Evolutionary conservation across 83 land plant genomes (phyloP).

Genomic region (Picea abies): DNA sequence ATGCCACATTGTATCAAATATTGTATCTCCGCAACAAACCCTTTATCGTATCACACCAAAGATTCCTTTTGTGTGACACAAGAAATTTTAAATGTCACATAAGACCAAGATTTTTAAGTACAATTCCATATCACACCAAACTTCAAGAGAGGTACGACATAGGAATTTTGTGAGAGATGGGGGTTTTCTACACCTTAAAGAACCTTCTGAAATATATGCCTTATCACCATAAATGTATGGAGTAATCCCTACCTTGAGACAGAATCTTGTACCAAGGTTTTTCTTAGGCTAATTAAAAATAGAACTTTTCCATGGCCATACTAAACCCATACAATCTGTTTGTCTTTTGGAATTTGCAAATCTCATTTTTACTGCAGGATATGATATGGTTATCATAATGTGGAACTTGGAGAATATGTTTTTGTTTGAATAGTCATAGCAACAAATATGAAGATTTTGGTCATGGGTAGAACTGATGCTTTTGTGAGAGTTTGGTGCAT

Average conservation of each 20-base stretch:
- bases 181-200: conserved; percentile 55
- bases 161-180: conserved; percentile 93
- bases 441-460: conserved; percentile 74
- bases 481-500: conserved; percentile 79
- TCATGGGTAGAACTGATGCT: conserved; percentile 84
- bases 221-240: conserved; percentile 58
- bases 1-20: too few relatives aligned
- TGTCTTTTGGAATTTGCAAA: conserved; percentile 75
- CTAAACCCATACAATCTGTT: conserved; percentile 79
- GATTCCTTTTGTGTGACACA: too few relatives aligned
- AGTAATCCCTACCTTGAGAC: conserved; percentile 84
- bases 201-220: conserved; percentile 12
- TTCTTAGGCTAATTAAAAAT: conserved; percentile 68
- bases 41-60: too few relatives aligned
- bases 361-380: conserved; percentile 17
- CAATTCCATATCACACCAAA: too few relatives aligned
- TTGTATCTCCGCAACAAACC: too few relatives aligned
- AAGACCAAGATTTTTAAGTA: too few relatives aligned
- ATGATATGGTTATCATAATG: conserved; percentile 78
- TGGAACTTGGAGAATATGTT: conserved; percentile 92
- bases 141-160: too few relatives aligned
- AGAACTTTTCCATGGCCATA: conserved; percentile 81
- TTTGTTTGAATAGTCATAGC: conserved; percentile 62
- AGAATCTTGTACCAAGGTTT: conserved; percentile 78
- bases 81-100: too few relatives aligned